A percentile compares a stretch with the other conserved stretches of the same genome.
These are phyloP conservation scores for Phytomonas francai DNA, from an alignment of 208 protist genomes.

Conservation along the genomic window DNA sequence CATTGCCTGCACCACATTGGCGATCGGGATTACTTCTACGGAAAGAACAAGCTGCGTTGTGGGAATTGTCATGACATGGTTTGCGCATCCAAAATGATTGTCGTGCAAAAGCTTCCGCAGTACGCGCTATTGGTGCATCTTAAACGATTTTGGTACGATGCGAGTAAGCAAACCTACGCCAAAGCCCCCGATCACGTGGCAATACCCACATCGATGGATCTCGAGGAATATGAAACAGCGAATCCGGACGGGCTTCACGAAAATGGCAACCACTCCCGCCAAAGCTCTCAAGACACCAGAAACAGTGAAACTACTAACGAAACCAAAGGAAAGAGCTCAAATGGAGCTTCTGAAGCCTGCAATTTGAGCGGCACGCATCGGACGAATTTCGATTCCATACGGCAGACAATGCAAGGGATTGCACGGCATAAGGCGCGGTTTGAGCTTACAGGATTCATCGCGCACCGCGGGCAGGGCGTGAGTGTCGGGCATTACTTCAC, in stretches of 20 bases:
- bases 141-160: conserved; percentile 89
- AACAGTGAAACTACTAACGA: background rate
- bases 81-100: conserved; percentile 71
- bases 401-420: conserved; percentile 39
- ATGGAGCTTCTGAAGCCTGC: conserved; percentile 11
- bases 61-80: conserved; percentile 55
- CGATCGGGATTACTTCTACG: conserved; percentile 67
- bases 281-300: background rate
- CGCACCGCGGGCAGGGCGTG: conserved; percentile 77
- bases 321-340: background rate
- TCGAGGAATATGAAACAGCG: conserved; percentile 69
- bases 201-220: conserved; percentile 79
- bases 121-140: conserved; percentile 86
- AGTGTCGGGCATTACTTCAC: conserved; percentile 88
- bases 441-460: conserved; percentile 81
- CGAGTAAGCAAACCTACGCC: conserved; percentile 42
- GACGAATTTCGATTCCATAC: conserved; percentile 13
- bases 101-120: conserved; percentile 77
- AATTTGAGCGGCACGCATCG: conserved; percentile 5
- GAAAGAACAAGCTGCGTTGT: conserved; percentile 80
- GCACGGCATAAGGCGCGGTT: conserved; percentile 73
- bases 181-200: conserved; percentile 85
- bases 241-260: background rate
- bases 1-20: conserved; percentile 70
- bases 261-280: background rate